Conservation (phyloP, 345 rosid species). For the Garcia nutans region DNA sequence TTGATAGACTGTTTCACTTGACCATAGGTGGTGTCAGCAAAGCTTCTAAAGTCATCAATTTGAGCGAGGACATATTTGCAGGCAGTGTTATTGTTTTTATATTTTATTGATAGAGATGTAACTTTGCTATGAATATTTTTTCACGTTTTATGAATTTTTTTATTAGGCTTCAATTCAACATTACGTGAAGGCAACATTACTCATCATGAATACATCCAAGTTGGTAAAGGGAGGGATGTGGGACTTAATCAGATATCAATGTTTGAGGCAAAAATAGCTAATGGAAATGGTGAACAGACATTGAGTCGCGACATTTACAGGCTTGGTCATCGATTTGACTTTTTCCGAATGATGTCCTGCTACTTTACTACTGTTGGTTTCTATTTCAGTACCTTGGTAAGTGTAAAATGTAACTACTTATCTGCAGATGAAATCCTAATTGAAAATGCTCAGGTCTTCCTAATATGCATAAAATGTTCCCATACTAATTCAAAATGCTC, state of each 20-base stretch:
- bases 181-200: conserved; percentile 99
- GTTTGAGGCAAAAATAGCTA: conserved; percentile 99
- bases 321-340: conserved; percentile 98
- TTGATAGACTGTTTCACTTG: conserved; percentile 95
- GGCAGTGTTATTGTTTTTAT: conserved; percentile 32
- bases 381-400: conserved; percentile 93
- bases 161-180: conserved; percentile 88
- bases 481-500: conserved; percentile 5
- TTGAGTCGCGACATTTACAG: conserved; percentile 91
- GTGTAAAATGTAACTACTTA: conserved; percentile 1
- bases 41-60: conserved; percentile 93
- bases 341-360: conserved; percentile 94
- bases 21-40: conserved; percentile 98
- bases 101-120: background rate
- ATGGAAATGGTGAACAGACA: conserved; percentile 98
- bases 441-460: conserved; percentile 4
- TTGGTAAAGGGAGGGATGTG: conserved; percentile 98
- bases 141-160: conserved; percentile 1
- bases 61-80: conserved; percentile 98
- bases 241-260: conserved; percentile 96
- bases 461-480: background rate
- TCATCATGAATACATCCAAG: conserved; percentile 99
- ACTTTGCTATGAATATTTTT: background rate
- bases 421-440: background rate
- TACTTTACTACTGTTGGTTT: conserved; percentile 96